These are phyloP conservation scores for Ottelia alismoides DNA, from an alignment of 106 monocot genomes.

Conservation along the genomic window DNA sequence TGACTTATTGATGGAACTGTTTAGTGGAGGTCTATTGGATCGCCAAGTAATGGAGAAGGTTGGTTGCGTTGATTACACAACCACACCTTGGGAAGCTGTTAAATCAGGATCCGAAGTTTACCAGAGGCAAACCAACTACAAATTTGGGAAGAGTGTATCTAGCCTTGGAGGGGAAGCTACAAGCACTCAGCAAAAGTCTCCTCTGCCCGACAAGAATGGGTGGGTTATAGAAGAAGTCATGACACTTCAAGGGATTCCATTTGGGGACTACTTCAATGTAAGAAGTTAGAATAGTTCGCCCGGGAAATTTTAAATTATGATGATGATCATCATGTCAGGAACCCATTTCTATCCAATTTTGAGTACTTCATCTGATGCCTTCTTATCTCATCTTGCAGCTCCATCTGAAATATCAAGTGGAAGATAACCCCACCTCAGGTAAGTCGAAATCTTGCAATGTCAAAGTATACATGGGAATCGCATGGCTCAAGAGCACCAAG, in stretches of 20 bases:
- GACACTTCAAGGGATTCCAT: constrained; percentile 37
- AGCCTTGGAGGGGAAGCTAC: constrained; percentile 42
- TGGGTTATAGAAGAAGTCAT: constrained; percentile 69
- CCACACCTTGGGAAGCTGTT: constrained; percentile 51
- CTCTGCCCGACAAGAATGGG: constrained; percentile 35
- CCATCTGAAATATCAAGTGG: constrained; percentile 51
- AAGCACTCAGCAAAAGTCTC: constrained; percentile 56
- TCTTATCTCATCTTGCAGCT: constrained; percentile 30
- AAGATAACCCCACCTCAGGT: constrained; percentile 25
- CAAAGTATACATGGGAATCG: constrained; percentile 46
- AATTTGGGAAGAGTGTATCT: constrained; percentile 40
- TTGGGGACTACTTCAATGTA: constrained; percentile 66
- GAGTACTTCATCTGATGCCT: too few species aligned
- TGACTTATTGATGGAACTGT: constrained; percentile 52
- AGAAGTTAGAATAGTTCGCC: too few species aligned
- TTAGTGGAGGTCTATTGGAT: constrained; percentile 52
- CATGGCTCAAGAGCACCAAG: constrained; percentile 72
- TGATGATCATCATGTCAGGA: too few species aligned
- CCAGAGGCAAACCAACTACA: constrained; percentile 51
- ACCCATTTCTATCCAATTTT: too few species aligned
- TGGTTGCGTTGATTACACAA: constrained; percentile 47
- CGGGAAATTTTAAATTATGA: too few species aligned
- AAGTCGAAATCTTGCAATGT: constrained; percentile 47
- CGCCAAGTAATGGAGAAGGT: constrained; percentile 52
- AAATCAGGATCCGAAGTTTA: constrained; percentile 32